phyloP scores from a whole-genome alignment of 345 rosid genomes.

The Corchorus capsularis region DNA sequence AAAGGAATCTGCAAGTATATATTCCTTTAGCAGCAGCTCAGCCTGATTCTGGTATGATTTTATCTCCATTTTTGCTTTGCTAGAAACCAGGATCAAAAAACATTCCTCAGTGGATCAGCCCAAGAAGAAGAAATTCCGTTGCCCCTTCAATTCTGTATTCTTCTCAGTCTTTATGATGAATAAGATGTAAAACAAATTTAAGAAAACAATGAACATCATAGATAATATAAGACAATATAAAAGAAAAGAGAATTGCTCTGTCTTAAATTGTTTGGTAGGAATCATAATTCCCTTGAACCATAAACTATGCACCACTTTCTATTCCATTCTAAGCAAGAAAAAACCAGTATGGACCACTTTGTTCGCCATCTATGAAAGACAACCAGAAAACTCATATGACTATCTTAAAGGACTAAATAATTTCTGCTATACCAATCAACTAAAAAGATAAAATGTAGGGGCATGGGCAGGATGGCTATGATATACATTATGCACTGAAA shows the following conservation, averaged over 20 bases:
- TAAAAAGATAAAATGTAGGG: neutral
- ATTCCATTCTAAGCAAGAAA: conserved; percentile 1
- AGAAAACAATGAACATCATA: neutral
- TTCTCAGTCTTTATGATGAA: neutral
- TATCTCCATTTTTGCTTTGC: conserved; percentile 30
- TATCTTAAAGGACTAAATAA: neutral
- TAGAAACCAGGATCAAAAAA: conserved; percentile 23
- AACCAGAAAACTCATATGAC: neutral
- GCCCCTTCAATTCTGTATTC: conserved; percentile 5
- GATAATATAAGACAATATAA: too few relatives aligned
- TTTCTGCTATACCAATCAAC: neutral
- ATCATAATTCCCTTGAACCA: neutral
- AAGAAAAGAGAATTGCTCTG: neutral
- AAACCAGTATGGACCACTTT: neutral
- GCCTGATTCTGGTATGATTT: conserved; percentile 56
- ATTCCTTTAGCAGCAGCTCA: conserved; percentile 55
- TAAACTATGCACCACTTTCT: neutral
- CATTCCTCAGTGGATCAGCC: conserved; percentile 19
- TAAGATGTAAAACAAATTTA: neutral
- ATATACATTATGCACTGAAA: neutral
- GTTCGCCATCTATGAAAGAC: neutral
- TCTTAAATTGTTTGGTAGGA: neutral
- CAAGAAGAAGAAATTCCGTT: conserved; percentile 6
- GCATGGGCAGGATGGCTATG: neutral
- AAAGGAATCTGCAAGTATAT: conserved; percentile 53